Percentiles rank a stretch among this genome's conserved stretches.
Conservation (phyloP, 148 eudicot genomes). For the Chenopodium berlandieri region DNA sequence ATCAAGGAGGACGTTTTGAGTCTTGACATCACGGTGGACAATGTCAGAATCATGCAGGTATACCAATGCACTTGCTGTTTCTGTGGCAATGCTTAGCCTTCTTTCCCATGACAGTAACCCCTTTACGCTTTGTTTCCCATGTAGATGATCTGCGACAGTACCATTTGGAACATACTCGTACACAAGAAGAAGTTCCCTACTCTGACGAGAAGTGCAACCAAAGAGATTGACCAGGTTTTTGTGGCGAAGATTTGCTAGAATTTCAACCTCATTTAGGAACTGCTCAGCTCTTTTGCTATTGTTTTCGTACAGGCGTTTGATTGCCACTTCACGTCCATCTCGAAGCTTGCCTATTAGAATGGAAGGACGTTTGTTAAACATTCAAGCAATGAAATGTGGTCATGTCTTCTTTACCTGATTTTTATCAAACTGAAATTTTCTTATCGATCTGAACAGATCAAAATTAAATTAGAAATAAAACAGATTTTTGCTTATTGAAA, state of each 20-base stretch:
- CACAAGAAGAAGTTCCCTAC: conserved; percentile 62
- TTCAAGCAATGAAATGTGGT: not conserved
- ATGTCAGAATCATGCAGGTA: conserved; percentile 60
- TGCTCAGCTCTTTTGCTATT: conserved; percentile 56
- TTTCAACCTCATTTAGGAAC: conserved; percentile 62
- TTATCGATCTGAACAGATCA: not conserved
- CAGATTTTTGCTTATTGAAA: not conserved
- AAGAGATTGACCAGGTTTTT: conserved; percentile 61
- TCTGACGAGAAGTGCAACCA: conserved; percentile 66
- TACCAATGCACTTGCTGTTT: conserved; percentile 51
- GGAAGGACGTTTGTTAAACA: not conserved
- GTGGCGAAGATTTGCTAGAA: conserved; percentile 62
- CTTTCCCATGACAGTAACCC: conserved; percentile 38
- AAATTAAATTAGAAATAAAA: too few relatives aligned
- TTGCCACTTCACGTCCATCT: conserved; percentile 53
- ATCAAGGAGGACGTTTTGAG: conserved; percentile 56
- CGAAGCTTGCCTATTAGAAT: conserved; percentile 27
- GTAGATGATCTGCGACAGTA: conserved; percentile 78
- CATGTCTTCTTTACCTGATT: not conserved
- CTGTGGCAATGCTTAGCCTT: conserved; percentile 50
- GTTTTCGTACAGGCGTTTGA: conserved; percentile 64
- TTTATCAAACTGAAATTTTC: not conserved
- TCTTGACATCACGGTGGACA: conserved; percentile 64
- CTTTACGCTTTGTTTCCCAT: conserved; percentile 27
- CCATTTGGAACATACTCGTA: conserved; percentile 75